Conservation (phyloP, 371 early-diverging fungal genomes). For the Funneliformis caledonium region DNA sequence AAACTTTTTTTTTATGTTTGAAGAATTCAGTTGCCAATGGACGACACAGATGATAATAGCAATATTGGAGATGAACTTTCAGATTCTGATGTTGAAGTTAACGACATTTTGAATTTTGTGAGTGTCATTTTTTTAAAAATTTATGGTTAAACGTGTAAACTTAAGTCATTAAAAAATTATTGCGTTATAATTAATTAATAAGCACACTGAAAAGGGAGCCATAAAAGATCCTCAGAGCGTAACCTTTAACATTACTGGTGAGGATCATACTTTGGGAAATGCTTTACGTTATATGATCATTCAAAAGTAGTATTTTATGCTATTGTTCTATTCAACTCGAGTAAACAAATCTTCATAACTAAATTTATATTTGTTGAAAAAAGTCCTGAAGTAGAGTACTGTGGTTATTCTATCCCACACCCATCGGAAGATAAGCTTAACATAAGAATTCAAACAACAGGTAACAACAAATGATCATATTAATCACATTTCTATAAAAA, state of each 20-base stretch:
- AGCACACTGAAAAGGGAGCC: not conserved
- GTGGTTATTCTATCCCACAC: conserved; percentile 99
- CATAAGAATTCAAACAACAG: conserved; percentile 90
- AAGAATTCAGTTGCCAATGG: not conserved
- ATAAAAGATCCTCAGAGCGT: not conserved
- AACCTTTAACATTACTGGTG: conserved; percentile 88
- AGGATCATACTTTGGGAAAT: conserved; percentile 98
- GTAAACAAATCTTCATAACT: not conserved
- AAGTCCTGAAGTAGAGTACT: conserved; percentile 91
- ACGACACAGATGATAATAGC: not conserved
- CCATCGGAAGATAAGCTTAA: conserved; percentile 96
- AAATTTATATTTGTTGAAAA: not conserved
- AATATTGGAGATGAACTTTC: not conserved
- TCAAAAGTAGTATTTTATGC: conserved; percentile 73
- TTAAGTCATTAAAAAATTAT: not conserved
- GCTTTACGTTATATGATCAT: conserved; percentile 89
- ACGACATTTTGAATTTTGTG: conserved; percentile 9
- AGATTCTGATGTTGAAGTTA: not conserved
- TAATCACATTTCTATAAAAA: conserved; percentile 19
- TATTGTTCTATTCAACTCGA: not conserved
- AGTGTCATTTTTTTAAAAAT: not conserved
- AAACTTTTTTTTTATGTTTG: no score
- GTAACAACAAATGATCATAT: not conserved
- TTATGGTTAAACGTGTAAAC: not conserved
- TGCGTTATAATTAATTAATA: not conserved